Evolutionary conservation across 1,284 basidiomycete species (phyloP).

Genomic region (Pseudozyma hubeiensis): DNA sequence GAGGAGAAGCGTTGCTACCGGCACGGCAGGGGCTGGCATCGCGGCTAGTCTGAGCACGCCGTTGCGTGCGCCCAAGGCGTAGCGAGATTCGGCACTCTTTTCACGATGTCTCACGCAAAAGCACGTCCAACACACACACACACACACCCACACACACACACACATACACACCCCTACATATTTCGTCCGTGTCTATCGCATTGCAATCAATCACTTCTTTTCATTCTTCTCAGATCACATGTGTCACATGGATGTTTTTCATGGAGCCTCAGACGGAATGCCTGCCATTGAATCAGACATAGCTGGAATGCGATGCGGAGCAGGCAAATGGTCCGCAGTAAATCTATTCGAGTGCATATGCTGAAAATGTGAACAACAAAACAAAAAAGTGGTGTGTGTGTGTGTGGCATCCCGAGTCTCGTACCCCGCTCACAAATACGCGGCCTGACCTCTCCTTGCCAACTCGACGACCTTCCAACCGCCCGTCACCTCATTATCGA

Average conservation of each 20-base stretch:
- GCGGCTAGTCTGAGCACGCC: constrained; percentile 13
- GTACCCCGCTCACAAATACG: too few species aligned
- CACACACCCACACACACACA: not conserved
- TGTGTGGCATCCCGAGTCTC: too few species aligned
- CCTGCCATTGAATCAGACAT: too few species aligned
- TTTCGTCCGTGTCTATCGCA: not conserved
- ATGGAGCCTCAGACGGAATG: too few species aligned
- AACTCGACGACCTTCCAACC: constrained; percentile 93
- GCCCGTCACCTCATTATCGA: constrained; percentile 83
- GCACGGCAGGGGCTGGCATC: constrained; percentile 4
- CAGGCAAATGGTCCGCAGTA: too few species aligned
- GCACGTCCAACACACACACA: too few species aligned
- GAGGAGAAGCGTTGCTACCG: constrained; percentile 21
- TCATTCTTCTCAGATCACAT: too few species aligned
- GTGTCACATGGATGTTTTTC: too few species aligned
- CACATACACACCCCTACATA: not conserved
- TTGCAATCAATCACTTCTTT: not conserved
- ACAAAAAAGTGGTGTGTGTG: constrained; percentile 1
- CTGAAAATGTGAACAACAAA: too few species aligned
- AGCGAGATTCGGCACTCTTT: not conserved
- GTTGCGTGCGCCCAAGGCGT: constrained; percentile 23
- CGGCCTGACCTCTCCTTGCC: constrained; percentile 49
- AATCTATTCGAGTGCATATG: too few species aligned
- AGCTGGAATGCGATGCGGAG: too few species aligned
- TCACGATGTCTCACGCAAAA: not conserved